Conservation (phyloP, 495 filamentous ascomycete genomes). For the Penicillium macrosclerotiorum region DNA sequence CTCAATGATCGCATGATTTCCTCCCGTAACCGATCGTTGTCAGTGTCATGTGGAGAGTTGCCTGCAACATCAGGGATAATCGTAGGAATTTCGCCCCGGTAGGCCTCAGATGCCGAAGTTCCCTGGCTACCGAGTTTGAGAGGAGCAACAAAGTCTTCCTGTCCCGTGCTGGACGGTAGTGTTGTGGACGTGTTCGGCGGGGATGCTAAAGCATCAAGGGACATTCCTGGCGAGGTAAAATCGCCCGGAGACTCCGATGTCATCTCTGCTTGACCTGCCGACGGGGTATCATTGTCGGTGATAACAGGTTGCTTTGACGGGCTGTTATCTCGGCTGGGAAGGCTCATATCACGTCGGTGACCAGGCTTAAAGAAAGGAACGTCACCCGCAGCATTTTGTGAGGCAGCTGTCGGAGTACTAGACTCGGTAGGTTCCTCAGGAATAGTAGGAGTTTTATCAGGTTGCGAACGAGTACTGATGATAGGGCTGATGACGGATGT, state of each 20-base stretch:
- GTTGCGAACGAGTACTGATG: constrained; percentile 48
- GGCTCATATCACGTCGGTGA: constrained; percentile 60
- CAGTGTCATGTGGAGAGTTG: constrained; percentile 57
- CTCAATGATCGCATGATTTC: constrained; percentile 81
- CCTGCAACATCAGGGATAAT: constrained; percentile 57
- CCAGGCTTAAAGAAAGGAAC: constrained; percentile 47
- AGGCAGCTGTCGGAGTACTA: constrained; percentile 28
- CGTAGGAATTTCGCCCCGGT: constrained; percentile 35
- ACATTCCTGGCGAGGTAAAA: constrained; percentile 6
- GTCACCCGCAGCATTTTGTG: constrained; percentile 8
- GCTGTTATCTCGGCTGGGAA: constrained; percentile 60
- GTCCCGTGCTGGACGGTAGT: constrained; percentile 27
- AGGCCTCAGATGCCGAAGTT: constrained; percentile 16
- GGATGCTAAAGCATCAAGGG: not conserved
- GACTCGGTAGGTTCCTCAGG: constrained; percentile 51
- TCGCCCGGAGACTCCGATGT: constrained; percentile 33
- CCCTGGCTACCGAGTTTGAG: constrained; percentile 31
- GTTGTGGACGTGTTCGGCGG: constrained; percentile 5
- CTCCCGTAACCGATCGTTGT: constrained; percentile 73
- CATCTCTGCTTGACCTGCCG: constrained; percentile 42
- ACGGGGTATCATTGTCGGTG: constrained; percentile 39
- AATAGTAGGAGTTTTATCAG: constrained; percentile 56
- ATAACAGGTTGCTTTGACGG: constrained; percentile 58
- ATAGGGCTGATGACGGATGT: constrained; percentile 69
- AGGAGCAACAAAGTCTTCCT: constrained; percentile 43